phyloP scores from a whole-genome alignment of 257 asterid genomes.

The Salvia splendens region DNA sequence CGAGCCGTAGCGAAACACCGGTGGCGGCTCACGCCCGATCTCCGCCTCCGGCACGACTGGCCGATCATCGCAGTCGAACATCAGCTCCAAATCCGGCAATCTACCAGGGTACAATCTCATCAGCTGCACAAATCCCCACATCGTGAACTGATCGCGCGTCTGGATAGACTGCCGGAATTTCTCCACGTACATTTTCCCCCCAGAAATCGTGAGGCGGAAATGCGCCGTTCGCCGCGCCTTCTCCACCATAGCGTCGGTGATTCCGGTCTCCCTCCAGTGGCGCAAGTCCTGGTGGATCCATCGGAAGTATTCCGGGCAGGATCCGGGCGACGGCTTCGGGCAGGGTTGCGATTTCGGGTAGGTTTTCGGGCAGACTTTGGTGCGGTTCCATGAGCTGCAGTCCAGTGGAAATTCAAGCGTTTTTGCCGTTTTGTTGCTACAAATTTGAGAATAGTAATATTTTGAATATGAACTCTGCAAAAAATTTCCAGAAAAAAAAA shows the following conservation, averaged over 20 bases:
- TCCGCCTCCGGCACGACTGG: constrained; percentile 47
- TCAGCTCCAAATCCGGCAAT: constrained; percentile 66
- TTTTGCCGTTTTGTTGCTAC: constrained; percentile 14
- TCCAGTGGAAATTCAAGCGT: constrained; percentile 39
- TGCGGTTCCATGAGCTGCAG: constrained; percentile 32
- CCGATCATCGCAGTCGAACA: constrained; percentile 61
- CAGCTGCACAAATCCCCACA: constrained; percentile 66
- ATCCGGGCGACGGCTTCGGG: constrained; percentile 24
- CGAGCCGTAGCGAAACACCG: constrained; percentile 81
- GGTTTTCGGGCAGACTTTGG: background rate
- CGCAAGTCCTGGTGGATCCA: constrained; percentile 67
- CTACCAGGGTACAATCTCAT: constrained; percentile 59
- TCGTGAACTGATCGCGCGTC: constrained; percentile 58
- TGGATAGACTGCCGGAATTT: constrained; percentile 49
- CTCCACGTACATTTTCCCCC: constrained; percentile 62
- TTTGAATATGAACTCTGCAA: constrained; percentile 38
- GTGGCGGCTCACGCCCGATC: constrained; percentile 47
- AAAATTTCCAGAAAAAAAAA: background rate
- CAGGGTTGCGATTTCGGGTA: constrained; percentile 36
- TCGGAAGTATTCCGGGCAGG: constrained; percentile 67
- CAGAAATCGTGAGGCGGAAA: constrained; percentile 48
- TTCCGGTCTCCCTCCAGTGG: constrained; percentile 60
- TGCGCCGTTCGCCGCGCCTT: constrained; percentile 52
- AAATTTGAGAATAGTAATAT: constrained; percentile 22
- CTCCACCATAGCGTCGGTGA: constrained; percentile 47